A percentile compares a stretch with the other conserved stretches of the same genome.
These are phyloP conservation scores for Taphrina sp. DNA, from an alignment of 1,139 yeast genomes.

Conservation along the genomic window DNA sequence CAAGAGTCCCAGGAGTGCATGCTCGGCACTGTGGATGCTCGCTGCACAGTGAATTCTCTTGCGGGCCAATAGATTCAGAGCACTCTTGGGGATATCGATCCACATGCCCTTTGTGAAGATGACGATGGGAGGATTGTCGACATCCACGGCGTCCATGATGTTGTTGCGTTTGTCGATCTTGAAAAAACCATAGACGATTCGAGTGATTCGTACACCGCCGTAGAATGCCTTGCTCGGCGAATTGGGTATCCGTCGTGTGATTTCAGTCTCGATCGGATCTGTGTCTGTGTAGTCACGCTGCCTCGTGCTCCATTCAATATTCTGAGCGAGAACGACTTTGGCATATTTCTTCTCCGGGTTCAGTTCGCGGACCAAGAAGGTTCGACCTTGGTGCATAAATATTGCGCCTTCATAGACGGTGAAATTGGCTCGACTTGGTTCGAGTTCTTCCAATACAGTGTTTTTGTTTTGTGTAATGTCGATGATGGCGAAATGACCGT, in stretches of 20 bases:
- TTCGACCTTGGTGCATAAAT: slow-evolving; percentile 86
- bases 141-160: slow-evolving; percentile 88
- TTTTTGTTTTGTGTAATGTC: slow-evolving; percentile 76
- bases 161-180: slow-evolving; percentile 73
- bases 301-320: slow-evolving; percentile 88
- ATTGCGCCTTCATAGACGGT: slow-evolving; percentile 95
- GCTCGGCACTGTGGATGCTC: slow-evolving; percentile 96
- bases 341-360: slow-evolving; percentile 74
- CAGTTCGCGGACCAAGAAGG: slow-evolving; percentile 81
- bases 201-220: slow-evolving; percentile 71
- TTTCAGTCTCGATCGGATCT: slow-evolving; percentile 76
- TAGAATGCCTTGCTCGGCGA: slow-evolving; percentile 47
- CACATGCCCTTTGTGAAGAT: slow-evolving; percentile 77
- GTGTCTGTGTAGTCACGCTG: slow-evolving; percentile 92
- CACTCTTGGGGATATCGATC: slow-evolving; percentile 73
- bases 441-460: slow-evolving; percentile 82
- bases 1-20: slow-evolving; percentile 50
- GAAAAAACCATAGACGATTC: slow-evolving; percentile 86
- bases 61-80: slow-evolving; percentile 57
- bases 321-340: slow-evolving; percentile 69
- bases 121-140: slow-evolving; percentile 78
- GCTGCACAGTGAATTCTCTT: slow-evolving; percentile 73
- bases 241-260: slow-evolving; percentile 43
- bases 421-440: slow-evolving; percentile 81
- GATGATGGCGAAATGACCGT: slow-evolving; percentile 77